These are phyloP conservation scores for Lanmaoa rubissima DNA, from an alignment of 768 basidiomycete species.

Conservation along the genomic window DNA sequence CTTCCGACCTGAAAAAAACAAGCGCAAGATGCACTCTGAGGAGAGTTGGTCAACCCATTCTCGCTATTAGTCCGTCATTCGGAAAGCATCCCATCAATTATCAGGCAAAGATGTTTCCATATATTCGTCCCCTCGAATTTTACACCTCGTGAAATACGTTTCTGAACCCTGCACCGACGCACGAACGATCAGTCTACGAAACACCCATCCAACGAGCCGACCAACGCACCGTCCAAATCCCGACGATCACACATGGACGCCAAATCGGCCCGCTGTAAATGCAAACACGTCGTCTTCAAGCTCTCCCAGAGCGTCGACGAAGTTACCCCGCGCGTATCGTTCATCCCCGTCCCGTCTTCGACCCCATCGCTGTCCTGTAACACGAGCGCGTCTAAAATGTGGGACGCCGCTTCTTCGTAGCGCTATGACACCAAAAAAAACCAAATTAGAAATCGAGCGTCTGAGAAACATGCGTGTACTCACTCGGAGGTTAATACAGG, in stretches of 20 bases:
- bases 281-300: constrained; percentile 76
- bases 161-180: too few relatives aligned
- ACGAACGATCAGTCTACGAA: too few relatives aligned
- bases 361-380: constrained; percentile 85
- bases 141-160: too few relatives aligned
- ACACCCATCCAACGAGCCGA: background rate
- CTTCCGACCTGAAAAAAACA: too few relatives aligned
- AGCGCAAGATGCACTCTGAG: too few relatives aligned
- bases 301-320: constrained; percentile 86
- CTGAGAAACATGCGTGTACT: constrained; percentile 22
- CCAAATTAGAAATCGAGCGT: background rate
- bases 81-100: too few relatives aligned
- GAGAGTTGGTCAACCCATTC: too few relatives aligned
- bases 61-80: too few relatives aligned
- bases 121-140: too few relatives aligned
- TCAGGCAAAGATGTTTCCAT: too few relatives aligned
- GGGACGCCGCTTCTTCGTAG: constrained; percentile 82
- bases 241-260: constrained; percentile 67
- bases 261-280: constrained; percentile 77
- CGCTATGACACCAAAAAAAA: constrained; percentile 42
- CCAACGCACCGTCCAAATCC: constrained; percentile 60
- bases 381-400: constrained; percentile 84
- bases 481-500: constrained; percentile 84
- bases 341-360: constrained; percentile 39
- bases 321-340: constrained; percentile 66